Evolutionary conservation across 345 rosid genomes (phyloP), one percentile per base, ranked within the genome.

Genomic region (Angophora floribunda): DNA sequence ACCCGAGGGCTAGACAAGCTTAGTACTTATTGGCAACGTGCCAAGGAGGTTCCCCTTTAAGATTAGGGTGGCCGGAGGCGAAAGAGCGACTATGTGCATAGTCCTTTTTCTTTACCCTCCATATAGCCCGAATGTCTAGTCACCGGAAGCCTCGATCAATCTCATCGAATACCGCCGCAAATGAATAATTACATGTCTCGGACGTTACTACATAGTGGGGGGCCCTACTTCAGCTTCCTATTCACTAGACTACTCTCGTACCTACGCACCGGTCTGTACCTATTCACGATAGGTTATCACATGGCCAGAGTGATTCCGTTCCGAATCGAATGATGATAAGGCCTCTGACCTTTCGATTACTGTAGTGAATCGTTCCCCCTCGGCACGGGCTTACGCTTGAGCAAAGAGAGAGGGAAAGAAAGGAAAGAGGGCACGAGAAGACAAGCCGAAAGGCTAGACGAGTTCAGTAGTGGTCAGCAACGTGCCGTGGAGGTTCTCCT

Each of bases 121-220:
- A 12, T 15, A 12, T 5, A 0, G 9, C 16, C 3, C n/a, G 5
- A n/a, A 63, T n/a, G 14, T 63, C 0, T 13, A 63, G 36, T n/a
- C 80, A 32, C 4, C 1, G 2, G 2, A 67, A 16, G 8, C 3
- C 24, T 1, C 1, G 7, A 17, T 9, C 15, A 30, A 30, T 30
- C 79, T 67, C 79, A 32, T 30, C 1, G 12, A 10, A 16, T 70
- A 0, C 10, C 24, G 1, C 13, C 1, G 44, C 12, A 41, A 67
- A 6, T 22, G 3, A 67, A 32, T 32, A 2, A 67, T 65, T 17
- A 7, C 78, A 32, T 32, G 45, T 4, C 47, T 36, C 10, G 80
- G 47, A 32, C 80, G 80, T 70, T 9, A 17, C 47, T 1, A 0
- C 80, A 5, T 21, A 12, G 19, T 11, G 47, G 17, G 0, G 80